Evolutionary conservation across 2,329 filamentous ascomycete species (phyloP), one percentile per base, ranked within the genome.

Genomic region (Xylaria sp.): DNA sequence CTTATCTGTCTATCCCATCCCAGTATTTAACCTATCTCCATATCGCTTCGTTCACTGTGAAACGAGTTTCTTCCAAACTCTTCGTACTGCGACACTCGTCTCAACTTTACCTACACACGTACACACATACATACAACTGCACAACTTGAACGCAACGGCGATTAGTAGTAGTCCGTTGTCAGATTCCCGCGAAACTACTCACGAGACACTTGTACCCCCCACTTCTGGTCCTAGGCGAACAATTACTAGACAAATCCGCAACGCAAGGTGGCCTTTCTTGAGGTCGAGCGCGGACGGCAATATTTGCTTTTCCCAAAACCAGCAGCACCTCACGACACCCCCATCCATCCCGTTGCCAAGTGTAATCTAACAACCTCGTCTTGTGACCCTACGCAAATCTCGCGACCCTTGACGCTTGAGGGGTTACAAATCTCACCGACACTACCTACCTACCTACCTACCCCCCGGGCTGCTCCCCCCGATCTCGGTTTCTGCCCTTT

Each of bases 311-410:
- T 26, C 48, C 49, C 48, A 50, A 54, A 47, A 56, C 53, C 46
- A 40, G 17, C 18, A 44, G 24, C n/a, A n/a, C n/a, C 21, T 20
- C 24, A 18, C 42, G 24, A 44, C 37, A 34, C 24, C 24, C 24
- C 2, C 21, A 16, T 26, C 46, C 38, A 39, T 49, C 37, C 18
- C 9, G 21, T n/a, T 40, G 13, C 40, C 26, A 34, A 39, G 24
- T 37, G 22, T 52, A 57, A 60, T 55, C 54, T 48, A 53, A 52
- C 51, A 44, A 44, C 17, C 22, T 44, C 48, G 52, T 56, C 57
- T 60, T 60, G 57, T 60, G 55, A 60, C 57, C 55, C 47, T 17
- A 17, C n/a, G 4, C 19, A 54, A 50, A 49, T 54, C 54, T 55
- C 48, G 48, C 44, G 50, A 49, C 41, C 47, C 43, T 47, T 26